Percentiles rank a stretch among this genome's conserved stretches.
Conservation (phyloP, 139 green algal species). For the Volvox africanus region DNA sequence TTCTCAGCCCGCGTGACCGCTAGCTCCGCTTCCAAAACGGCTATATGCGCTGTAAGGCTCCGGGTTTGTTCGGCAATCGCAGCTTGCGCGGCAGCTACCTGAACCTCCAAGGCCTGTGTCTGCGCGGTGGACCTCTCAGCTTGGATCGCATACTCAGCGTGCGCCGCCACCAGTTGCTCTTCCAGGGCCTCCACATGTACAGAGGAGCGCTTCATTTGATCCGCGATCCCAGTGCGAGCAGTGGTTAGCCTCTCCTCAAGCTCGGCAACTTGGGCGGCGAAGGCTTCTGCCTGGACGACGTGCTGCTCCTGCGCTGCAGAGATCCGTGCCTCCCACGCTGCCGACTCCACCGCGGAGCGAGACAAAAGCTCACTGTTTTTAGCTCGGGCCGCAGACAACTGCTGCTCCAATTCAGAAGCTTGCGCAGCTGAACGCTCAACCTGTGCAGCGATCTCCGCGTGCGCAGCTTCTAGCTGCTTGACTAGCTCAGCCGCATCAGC, state of each 20-base stretch:
- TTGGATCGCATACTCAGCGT: background rate
- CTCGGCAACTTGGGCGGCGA: background rate
- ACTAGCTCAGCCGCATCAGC: background rate
- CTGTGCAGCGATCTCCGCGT: background rate
- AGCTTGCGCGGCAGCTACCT: slow-evolving; percentile 3
- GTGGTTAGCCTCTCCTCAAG: background rate
- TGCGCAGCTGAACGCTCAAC: background rate
- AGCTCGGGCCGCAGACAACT: background rate
- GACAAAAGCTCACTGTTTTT: background rate
- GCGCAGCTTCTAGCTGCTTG: slow-evolving; percentile 1
- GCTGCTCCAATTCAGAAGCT: background rate
- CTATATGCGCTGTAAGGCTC: background rate
- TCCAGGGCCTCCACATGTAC: background rate
- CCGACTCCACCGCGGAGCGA: background rate
- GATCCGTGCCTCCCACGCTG: slow-evolving; percentile 5
- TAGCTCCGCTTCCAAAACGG: background rate
- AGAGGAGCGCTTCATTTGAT: background rate
- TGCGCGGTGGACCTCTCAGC: background rate
- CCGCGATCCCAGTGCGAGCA: background rate
- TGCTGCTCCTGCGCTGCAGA: background rate
- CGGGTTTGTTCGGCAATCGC: background rate
- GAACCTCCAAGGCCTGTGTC: background rate
- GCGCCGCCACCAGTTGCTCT: background rate
- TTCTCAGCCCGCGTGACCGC: background rate
- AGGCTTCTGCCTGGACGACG: background rate